phyloP scores from a whole-genome alignment of 73 alveolate species.

The Durusdinium trenchii region DNA sequence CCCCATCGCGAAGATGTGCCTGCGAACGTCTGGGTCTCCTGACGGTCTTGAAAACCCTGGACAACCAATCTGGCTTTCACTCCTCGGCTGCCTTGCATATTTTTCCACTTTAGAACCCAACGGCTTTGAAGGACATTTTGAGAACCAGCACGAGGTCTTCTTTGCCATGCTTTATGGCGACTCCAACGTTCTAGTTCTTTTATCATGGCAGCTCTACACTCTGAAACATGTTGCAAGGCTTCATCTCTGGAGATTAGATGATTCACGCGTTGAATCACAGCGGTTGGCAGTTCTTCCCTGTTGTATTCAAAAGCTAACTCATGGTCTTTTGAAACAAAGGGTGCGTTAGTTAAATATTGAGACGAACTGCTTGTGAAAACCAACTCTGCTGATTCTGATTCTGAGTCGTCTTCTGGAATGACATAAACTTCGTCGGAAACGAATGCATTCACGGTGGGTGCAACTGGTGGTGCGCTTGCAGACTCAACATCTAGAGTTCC shows the following conservation, averaged over 20 bases:
- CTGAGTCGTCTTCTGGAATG: no score
- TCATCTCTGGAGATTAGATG: not conserved
- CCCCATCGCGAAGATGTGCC: conserved; percentile 33
- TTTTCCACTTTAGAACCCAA: conserved; percentile 61
- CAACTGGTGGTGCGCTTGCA: no score
- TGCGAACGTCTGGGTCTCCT: not conserved
- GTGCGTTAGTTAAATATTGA: no score
- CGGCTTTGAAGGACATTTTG: not conserved
- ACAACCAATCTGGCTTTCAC: not conserved
- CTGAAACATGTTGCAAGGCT: not conserved
- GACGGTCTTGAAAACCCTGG: conserved; percentile 15
- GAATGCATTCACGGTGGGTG: no score
- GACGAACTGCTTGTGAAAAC: no score
- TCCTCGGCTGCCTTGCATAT: not conserved
- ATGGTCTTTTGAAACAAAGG: not conserved
- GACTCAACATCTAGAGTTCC: no score
- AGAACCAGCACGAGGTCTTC: not conserved
- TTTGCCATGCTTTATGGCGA: conserved; percentile 8
- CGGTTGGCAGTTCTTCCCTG: not conserved
- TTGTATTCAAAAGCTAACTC: not conserved
- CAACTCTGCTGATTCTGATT: no score
- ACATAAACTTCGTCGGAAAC: no score
- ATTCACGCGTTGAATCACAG: not conserved
- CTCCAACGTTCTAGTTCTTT: conserved; percentile 33
- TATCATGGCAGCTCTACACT: not conserved